phyloP scores from a whole-genome alignment of 495 filamentous ascomycete species.

The Wilcoxina mikolae region DNA sequence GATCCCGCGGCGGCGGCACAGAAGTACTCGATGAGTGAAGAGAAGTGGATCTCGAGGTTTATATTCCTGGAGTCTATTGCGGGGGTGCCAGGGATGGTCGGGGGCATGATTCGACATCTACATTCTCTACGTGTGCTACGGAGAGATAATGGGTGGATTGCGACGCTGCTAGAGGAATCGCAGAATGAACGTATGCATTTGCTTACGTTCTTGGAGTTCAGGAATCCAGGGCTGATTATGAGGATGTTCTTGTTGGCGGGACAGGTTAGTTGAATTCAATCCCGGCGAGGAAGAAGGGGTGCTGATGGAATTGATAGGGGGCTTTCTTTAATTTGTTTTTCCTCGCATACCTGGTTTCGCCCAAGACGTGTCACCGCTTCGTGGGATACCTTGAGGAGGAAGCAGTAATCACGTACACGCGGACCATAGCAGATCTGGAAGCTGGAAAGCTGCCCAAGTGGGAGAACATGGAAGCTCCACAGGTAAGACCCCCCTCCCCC shows the following conservation, averaged over 20 bases:
- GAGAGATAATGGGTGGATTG: slow-evolving; percentile 96
- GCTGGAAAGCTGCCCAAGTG: slow-evolving; percentile 68
- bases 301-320: too few species aligned
- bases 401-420: slow-evolving; percentile 87
- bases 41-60: slow-evolving; percentile 68
- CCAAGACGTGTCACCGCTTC: slow-evolving; percentile 83
- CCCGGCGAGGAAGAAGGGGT: too few species aligned
- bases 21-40: slow-evolving; percentile 52
- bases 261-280: too few species aligned
- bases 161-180: slow-evolving; percentile 82
- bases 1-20: slow-evolving; percentile 30
- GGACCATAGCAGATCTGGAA: slow-evolving; percentile 74
- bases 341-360: slow-evolving; percentile 73
- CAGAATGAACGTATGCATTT: slow-evolving; percentile 97
- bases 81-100: slow-evolving; percentile 91
- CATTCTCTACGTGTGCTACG: slow-evolving; percentile 68
- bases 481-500: too few species aligned
- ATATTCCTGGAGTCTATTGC: slow-evolving; percentile 92
- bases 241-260: slow-evolving; percentile 51
- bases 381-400: slow-evolving; percentile 96
- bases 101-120: slow-evolving; percentile 80
- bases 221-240: slow-evolving; percentile 67
- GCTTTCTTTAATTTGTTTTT: slow-evolving; percentile 96
- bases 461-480: slow-evolving; percentile 60
- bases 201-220: slow-evolving; percentile 84